Conservation (phyloP, 805 yeast species). For the Zygoascus bituminiphila region DNA sequence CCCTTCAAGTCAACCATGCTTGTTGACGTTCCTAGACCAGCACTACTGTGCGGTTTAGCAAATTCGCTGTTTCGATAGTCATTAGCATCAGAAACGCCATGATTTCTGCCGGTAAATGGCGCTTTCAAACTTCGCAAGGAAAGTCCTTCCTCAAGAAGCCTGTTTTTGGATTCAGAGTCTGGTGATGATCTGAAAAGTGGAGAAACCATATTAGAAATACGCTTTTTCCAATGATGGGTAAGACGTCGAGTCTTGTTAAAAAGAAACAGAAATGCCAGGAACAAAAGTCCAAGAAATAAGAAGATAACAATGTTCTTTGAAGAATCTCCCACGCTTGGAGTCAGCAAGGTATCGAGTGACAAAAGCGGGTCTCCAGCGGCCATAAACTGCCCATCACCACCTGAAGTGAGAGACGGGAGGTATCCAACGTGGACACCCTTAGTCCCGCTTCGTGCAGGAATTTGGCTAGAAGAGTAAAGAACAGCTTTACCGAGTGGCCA, state of each 20-base stretch:
- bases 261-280: neutral
- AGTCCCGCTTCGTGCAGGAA: constrained; percentile 24
- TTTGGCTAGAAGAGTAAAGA: constrained; percentile 68
- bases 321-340: neutral
- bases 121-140: constrained; percentile 7
- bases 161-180: constrained; percentile 2
- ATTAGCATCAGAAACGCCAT: neutral
- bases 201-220: neutral
- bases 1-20: constrained; percentile 18
- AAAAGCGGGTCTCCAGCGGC: neutral
- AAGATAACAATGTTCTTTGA: neutral
- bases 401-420: neutral
- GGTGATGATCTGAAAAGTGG: neutral
- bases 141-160: constrained; percentile 13
- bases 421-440: constrained; percentile 17
- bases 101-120: neutral
- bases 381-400: neutral
- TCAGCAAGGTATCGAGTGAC: neutral
- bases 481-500: constrained; percentile 92
- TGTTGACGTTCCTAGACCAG: constrained; percentile 14
- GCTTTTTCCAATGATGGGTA: neutral
- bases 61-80: neutral
- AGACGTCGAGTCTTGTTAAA: neutral
- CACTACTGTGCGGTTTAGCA: neutral
- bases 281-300: neutral